Evolutionary conservation across 2,329 filamentous ascomycete species (phyloP).

Genomic region (Mycosphaerella arachidis): DNA sequence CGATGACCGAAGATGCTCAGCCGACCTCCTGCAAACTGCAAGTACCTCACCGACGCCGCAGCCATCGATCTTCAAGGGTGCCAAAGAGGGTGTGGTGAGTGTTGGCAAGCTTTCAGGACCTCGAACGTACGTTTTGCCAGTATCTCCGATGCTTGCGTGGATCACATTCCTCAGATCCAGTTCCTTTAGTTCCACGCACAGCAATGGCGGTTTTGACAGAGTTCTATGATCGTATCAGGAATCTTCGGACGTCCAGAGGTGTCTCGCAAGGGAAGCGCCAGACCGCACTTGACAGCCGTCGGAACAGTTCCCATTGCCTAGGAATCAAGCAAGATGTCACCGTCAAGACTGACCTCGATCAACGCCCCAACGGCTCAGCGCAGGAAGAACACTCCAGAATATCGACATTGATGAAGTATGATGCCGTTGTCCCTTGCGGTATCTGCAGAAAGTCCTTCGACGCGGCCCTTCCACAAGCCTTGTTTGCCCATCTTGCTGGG

Average conservation of each 20-base stretch:
- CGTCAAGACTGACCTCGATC: background rate
- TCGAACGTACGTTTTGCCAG: background rate
- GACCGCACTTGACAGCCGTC: background rate
- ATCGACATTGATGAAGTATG: background rate
- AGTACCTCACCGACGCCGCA: background rate
- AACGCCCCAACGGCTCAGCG: background rate
- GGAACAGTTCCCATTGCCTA: background rate
- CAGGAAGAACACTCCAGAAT: background rate
- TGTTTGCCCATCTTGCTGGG: conserved; percentile 3
- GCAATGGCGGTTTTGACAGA: background rate
- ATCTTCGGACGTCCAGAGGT: background rate
- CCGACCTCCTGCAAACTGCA: background rate
- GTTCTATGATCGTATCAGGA: background rate
- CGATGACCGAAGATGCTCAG: background rate
- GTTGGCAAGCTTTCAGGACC: background rate
- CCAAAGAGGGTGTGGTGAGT: background rate
- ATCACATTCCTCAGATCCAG: background rate
- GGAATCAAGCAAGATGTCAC: background rate
- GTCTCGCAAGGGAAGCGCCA: background rate
- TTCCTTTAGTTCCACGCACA: background rate
- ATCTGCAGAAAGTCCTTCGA: conserved; percentile 8
- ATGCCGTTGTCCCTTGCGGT: conserved; percentile 1
- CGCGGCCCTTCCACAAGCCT: background rate
- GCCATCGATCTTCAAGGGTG: background rate
- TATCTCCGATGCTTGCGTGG: background rate